Base-by-base conservation (phyloP, 2,329 filamentous ascomycete species). In the Onygena corvina region DNA sequence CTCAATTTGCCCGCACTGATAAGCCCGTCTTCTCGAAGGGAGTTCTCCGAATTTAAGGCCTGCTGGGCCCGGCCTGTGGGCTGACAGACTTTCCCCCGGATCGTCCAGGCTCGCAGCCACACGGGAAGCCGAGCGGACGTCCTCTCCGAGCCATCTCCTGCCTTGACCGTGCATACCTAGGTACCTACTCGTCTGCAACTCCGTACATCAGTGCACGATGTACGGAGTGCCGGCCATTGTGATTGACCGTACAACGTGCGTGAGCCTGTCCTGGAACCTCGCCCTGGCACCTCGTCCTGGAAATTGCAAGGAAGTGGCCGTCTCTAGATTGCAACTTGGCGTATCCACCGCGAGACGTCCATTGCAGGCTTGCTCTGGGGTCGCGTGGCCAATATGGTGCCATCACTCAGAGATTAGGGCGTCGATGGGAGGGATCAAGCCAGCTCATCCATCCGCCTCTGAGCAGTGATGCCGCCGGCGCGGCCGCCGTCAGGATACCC, bases 11-110 rank as follows among this genome's bases (percentile, higher is more conserved):
- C 34, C 36, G 21, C 4, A 3, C 5, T n/a, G 16, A 25, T 11
- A 42, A 25, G 36, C 25, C 14, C 25, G 36, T 42, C n/a, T 42
- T 42, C 36, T 42, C 36, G 36, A 42, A 42, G 36, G 21, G 27
- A 23, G 21, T 11, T 12, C 36, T 8, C 36, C 36, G 21, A 25
- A 11, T 11, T 5, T 4, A 20, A 23, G 27, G 25, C 36, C 36
- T 23, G 21, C 36, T 42, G 36, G 36, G 25, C 21, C 18, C 29
- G 8, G n/a, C 3, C 9, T 4, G 9, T 11, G n/a, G 29, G 29
- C 25, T 42, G 21, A 23, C 16, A 14, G 21, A 29, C n/a, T n/a
- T n/a, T n/a, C 12, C 30, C 4, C 21, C 36, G 9, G 20, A 23
- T 42, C 36, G 36, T 25, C 27, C 36, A 27, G 36, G 36, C 27